These are phyloP conservation scores for Hansenula sp. DNA, from an alignment of 1,139 yeast genomes.

Conservation along the genomic window DNA sequence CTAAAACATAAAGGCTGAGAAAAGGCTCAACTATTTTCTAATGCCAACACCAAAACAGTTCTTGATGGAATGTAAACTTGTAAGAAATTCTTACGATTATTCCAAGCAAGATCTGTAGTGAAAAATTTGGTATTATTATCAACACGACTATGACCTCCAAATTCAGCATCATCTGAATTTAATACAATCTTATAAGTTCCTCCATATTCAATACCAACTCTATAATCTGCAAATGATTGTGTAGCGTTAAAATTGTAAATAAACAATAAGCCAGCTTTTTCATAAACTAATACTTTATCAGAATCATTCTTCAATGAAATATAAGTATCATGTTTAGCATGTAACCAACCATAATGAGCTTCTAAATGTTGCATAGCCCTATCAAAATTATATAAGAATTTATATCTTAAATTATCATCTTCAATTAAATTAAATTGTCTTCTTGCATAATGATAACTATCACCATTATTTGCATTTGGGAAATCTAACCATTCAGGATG, in stretches of 20 bases:
- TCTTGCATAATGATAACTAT: conserved; percentile 90
- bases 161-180: conserved; percentile 64
- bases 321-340: conserved; percentile 72
- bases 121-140: conserved; percentile 47
- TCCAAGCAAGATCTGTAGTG: conserved; percentile 78
- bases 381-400: conserved; percentile 74
- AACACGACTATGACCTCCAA: conserved; percentile 81
- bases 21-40: conserved; percentile 5
- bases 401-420: conserved; percentile 76
- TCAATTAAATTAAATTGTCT: conserved; percentile 86
- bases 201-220: conserved; percentile 78
- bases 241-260: conserved; percentile 88
- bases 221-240: conserved; percentile 77
- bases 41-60: conserved; percentile 70
- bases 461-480: conserved; percentile 85
- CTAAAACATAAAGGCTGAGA: too few species aligned
- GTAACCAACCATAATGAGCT: conserved; percentile 63
- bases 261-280: conserved; percentile 80
- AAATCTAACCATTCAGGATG: conserved; percentile 99
- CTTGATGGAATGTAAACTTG: conserved; percentile 84
- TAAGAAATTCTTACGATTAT: conserved; percentile 67
- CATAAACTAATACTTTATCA: conserved; percentile 86
- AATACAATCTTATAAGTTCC: conserved; percentile 75
- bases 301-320: conserved; percentile 82
- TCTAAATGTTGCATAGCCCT: conserved; percentile 79